Conservation (phyloP, 2,329 filamentous ascomycete genomes). For the Pseudocercospora fuligena region DNA sequence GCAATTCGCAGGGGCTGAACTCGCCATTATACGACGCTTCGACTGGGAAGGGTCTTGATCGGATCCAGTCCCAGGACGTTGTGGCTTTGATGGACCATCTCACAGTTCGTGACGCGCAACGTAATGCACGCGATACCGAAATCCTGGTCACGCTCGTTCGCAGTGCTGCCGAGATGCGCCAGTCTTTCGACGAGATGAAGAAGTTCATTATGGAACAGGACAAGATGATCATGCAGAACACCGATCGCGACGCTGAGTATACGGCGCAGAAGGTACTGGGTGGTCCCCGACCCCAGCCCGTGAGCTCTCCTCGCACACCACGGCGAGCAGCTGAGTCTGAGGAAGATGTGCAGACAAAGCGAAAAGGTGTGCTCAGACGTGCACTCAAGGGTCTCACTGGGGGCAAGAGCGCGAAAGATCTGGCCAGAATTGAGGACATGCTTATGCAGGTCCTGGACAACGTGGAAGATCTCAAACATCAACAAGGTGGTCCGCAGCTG, state of each 20-base stretch:
- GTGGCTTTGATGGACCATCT: conserved; percentile 98
- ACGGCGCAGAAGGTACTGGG: conserved; percentile 81
- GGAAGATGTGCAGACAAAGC: conserved; percentile 72
- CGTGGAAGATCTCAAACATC: conserved; percentile 69
- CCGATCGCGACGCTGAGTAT: conserved; percentile 86
- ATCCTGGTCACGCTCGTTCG: conserved; percentile 93
- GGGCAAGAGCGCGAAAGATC: conserved; percentile 82
- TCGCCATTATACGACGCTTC: conserved; percentile 90
- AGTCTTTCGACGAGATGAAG: conserved; percentile 94
- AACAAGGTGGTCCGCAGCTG: conserved; percentile 33
- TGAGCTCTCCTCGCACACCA: conserved; percentile 62
- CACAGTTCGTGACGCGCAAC: conserved; percentile 93
- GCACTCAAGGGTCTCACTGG: conserved; percentile 85
- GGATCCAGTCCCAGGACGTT: conserved; percentile 95
- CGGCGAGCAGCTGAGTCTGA: conserved; percentile 56
- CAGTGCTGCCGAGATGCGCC: conserved; percentile 94
- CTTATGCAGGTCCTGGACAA: conserved; percentile 89
- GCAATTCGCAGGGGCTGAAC: conserved; percentile 87
- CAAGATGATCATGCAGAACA: conserved; percentile 82
- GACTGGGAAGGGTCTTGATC: conserved; percentile 84
- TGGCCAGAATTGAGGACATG: conserved; percentile 49
- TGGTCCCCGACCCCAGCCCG: conserved; percentile 82
- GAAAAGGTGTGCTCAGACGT: conserved; percentile 89
- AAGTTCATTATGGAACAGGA: conserved; percentile 89
- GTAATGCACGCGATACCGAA: conserved; percentile 94